Base-by-base conservation (phyloP, 164 flowering plant species). In the Paratinospora sagittata region DNA sequence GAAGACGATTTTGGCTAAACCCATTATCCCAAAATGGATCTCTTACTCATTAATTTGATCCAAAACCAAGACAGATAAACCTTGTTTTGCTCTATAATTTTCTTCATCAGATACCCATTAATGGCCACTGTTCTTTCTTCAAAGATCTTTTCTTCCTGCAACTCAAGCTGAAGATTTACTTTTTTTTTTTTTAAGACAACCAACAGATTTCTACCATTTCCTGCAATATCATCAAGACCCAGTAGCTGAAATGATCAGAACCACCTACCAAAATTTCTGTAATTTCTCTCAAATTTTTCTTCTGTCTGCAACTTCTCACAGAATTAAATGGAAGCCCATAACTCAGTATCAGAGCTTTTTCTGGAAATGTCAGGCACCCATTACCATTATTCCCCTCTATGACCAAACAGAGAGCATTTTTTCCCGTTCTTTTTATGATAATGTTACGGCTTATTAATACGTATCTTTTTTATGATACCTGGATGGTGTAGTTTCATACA, bases 241-340 rank as follows among this genome's bases (percentile, higher is more conserved):
- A 30, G 34, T 30, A 1, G 3, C 8, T n/a, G 3, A n/a, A 55
- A 27, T 16, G 27, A 27, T 45, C 36, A 27, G 17, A 55, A 55
- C 60, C 60, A 30, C 60, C 60, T 4, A 55, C 21, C 60, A 55
- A 55, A 30, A 55, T 55, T 55, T 55, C 60, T 19, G 10, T 8
- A 9, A 43, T 7, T 3, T 47, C 9, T 66, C 57, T 39, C 14
- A 37, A 4, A 3, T 39, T 37, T 64, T 30, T 30, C 34, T 30
- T 30, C 34, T 34, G 21, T 64, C 66, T 34, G 66, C 43, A 34
- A 33, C 13, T 27, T 12, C 63, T n/a, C 23, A 58, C 63, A 58
- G 60, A 43, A 19, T 55, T 55, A 21, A 36, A 65, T 65, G 67
- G 67, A 65, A 34, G 30, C 67, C 23, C 67, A 65, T 33, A 6